Percentiles rank a stretch among this genome's conserved stretches.
phyloP scores from a whole-genome alignment of 345 rosid genomes.

The Populus simonii region DNA sequence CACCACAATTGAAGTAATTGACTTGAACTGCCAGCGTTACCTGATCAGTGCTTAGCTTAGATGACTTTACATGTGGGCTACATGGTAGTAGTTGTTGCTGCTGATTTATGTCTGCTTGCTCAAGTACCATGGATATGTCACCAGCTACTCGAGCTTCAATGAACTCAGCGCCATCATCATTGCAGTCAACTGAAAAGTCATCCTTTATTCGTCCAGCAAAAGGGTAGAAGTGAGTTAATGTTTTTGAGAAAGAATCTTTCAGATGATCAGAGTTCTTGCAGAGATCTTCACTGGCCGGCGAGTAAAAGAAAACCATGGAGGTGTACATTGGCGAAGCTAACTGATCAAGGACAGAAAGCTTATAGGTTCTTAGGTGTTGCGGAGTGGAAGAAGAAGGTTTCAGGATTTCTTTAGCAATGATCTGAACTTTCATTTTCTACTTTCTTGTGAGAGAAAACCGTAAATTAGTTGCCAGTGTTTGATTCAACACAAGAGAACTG shows the following conservation, averaged over 20 bases:
- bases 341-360: constrained; percentile 12
- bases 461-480: too few relatives aligned
- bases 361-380: not conserved
- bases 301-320: constrained; percentile 7
- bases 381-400: constrained; percentile 6
- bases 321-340: not conserved
- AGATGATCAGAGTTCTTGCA: not conserved
- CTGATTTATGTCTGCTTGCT: not conserved
- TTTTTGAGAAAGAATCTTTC: constrained; percentile 3
- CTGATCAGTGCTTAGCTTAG: not conserved
- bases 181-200: not conserved
- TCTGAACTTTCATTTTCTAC: constrained; percentile 1
- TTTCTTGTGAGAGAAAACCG: not conserved
- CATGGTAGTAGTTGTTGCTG: not conserved
- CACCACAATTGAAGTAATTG: constrained; percentile 21
- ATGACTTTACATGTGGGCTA: not conserved
- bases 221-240: constrained; percentile 2
- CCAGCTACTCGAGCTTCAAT: not conserved
- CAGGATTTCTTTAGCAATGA: constrained; percentile 6
- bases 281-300: not conserved
- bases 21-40: constrained; percentile 5
- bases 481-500: not conserved
- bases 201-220: constrained; percentile 4
- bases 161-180: constrained; percentile 2
- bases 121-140: constrained; percentile 2